Conservation (phyloP, 2,329 filamentous ascomycete species). For the Capronia americana region DNA sequence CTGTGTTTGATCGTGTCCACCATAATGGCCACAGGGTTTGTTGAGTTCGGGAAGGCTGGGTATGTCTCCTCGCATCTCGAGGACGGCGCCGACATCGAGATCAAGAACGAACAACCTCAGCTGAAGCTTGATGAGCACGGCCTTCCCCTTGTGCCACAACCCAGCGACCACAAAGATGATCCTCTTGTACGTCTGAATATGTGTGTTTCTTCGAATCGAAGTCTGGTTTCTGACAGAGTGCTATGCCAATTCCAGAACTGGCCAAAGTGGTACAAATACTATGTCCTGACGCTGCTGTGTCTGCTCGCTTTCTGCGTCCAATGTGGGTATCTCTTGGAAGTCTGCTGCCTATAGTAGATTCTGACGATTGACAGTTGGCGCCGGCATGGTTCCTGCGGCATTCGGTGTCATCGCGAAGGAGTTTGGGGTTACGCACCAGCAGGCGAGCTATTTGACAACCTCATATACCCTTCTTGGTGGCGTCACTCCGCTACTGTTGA, state of each 20-base stretch:
- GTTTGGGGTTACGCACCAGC: conserved; percentile 11
- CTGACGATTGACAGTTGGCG: conserved; percentile 4
- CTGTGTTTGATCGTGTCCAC: background rate
- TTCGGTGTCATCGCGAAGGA: conserved; percentile 17
- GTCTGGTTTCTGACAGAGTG: background rate
- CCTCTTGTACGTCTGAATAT: conserved; percentile 8
- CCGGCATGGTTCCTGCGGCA: conserved; percentile 17
- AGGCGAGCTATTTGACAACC: conserved; percentile 17
- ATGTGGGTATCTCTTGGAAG: background rate
- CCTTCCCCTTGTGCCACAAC: conserved; percentile 16
- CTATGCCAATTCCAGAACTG: background rate
- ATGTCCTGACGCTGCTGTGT: conserved; percentile 9
- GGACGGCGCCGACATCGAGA: conserved; percentile 11
- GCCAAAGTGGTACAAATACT: conserved; percentile 19
- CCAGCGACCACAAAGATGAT: conserved; percentile 19
- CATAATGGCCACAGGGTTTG: background rate
- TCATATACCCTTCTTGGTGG: conserved; percentile 15
- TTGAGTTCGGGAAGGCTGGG: background rate
- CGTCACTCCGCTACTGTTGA: conserved; percentile 11
- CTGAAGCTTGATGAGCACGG: conserved; percentile 21
- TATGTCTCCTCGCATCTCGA: conserved; percentile 8
- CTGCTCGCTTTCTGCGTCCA: conserved; percentile 17
- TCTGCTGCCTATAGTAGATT: background rate
- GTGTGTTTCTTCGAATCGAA: background rate
- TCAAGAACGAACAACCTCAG: conserved; percentile 1